A percentile compares a stretch with the other conserved stretches of the same genome.
Conservation (phyloP, 1,284 basidiomycete species). For the Lentinus polychrous region DNA sequence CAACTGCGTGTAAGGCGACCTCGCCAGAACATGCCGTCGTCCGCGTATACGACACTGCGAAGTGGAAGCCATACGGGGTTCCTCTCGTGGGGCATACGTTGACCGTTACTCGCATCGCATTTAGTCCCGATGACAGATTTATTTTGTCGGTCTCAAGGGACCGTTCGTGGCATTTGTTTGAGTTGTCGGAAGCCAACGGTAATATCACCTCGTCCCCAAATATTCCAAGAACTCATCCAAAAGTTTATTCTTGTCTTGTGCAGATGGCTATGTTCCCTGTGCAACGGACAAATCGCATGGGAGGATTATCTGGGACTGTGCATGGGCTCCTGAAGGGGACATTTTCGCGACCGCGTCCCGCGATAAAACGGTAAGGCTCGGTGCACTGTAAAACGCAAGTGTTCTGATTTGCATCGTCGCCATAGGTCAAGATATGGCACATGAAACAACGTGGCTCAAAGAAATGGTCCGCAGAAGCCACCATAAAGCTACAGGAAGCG, state of each 20-base stretch:
- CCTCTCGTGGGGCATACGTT: conserved; percentile 81
- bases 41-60: conserved; percentile 71
- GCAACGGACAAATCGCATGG: conserved; percentile 80
- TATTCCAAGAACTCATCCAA: background rate
- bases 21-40: conserved; percentile 85
- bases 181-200: conserved; percentile 34
- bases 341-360: conserved; percentile 91
- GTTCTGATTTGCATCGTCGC: background rate
- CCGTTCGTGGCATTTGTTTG: conserved; percentile 87
- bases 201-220: background rate
- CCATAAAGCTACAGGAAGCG: conserved; percentile 54
- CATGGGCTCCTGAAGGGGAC: conserved; percentile 70
- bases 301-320: conserved; percentile 94
- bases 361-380: conserved; percentile 77
- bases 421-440: conserved; percentile 71
- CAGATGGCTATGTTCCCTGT: conserved; percentile 51
- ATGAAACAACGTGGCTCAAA: conserved; percentile 21
- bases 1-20: conserved; percentile 88
- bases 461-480: conserved; percentile 47
- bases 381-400: background rate
- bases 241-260: background rate
- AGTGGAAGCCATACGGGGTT: conserved; percentile 63
- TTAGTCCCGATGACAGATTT: conserved; percentile 76
- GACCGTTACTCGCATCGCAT: conserved; percentile 86
- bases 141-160: conserved; percentile 88